Conservation (phyloP, 2,329 filamentous ascomycete genomes). For the Colletotrichum plurivorum region DNA sequence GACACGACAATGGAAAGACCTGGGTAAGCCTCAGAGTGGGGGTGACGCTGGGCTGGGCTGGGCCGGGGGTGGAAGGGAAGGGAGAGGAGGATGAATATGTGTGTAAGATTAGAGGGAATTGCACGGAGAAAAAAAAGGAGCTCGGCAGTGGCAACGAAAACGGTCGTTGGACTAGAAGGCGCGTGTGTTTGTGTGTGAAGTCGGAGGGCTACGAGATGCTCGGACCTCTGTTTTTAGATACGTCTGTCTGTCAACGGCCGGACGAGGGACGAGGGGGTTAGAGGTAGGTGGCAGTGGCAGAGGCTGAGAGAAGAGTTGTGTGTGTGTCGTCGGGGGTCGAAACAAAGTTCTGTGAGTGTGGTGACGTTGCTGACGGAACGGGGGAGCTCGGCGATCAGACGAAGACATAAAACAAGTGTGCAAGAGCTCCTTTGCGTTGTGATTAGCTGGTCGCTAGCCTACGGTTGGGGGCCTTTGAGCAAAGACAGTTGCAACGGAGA, state of each 20-base stretch:
- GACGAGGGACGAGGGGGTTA: conserved; percentile 10
- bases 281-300: conserved; percentile 7
- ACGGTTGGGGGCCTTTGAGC: conserved; percentile 8
- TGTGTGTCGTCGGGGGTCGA: conserved; percentile 33
- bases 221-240: conserved; percentile 32
- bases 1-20: too few relatives aligned
- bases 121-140: conserved; percentile 2
- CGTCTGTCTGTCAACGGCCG: conserved; percentile 38
- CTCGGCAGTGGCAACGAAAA: conserved; percentile 9
- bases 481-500: not conserved
- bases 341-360: conserved; percentile 36
- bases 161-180: not conserved
- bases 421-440: conserved; percentile 13
- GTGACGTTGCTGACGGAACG: conserved; percentile 38
- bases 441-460: conserved; percentile 23
- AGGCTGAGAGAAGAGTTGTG: not conserved
- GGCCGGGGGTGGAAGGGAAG: not conserved
- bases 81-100: not conserved
- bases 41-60: not conserved
- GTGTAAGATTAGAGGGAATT: not conserved
- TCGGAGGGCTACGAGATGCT: conserved; percentile 26
- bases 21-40: too few relatives aligned
- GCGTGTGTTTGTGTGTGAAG: conserved; percentile 2
- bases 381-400: conserved; percentile 30
- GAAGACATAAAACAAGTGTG: conserved; percentile 29